Base-by-base conservation (phyloP, 371 early-diverging fungal genomes). In the Mortierella sp. region DNA sequence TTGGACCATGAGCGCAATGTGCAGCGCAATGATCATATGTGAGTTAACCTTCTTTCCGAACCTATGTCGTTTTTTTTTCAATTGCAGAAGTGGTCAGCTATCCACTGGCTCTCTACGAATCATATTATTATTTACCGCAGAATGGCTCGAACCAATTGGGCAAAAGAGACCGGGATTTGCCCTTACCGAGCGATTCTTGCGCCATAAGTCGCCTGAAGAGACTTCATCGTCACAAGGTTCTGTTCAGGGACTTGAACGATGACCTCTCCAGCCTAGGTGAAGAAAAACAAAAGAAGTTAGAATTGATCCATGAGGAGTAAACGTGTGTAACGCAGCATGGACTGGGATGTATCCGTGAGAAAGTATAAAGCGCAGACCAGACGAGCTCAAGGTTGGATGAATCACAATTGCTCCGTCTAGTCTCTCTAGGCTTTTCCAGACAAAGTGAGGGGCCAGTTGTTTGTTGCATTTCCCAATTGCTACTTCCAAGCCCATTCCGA, bases 241-340 rank as follows among this genome's bases (percentile, higher is more conserved):
- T 78, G 59, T 67, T 89, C 88, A 34, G 93, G 93, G 5, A 93
- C 93, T 5, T 91, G 89, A 1, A 93, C 89, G 76, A 93, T 90
- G 24, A 91, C 89, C 75, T 93, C 92, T 9, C 93, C 93, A 51
- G 90, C 89, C 90, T 90, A 76, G 19, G 26, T 19, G 13, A 13
- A 31, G 10, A 24, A 28, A 55, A 67, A 72, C 67, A 75, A 31
- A 46, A 26, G 14, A 51, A 11, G 0, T 31, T 53, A 14, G 51
- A 6, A 50, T 53, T 26, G 28, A 31, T 75, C 50, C 34, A 51
- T 53, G 26, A 34, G 48, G 16, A 1, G 21, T 40, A 26, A 76
- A 44, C 24, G 34, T 44, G 51, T 55, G 77, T 71, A 55, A 44
- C 43, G 5, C 34, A 28, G 3, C 8, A 37, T 8, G 19, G 24